A percentile compares a stretch with the other conserved stretches of the same genome.
These are phyloP conservation scores for Trypanosoma conorhini DNA, from an alignment of 208 protist genomes.

Conservation along the genomic window DNA sequence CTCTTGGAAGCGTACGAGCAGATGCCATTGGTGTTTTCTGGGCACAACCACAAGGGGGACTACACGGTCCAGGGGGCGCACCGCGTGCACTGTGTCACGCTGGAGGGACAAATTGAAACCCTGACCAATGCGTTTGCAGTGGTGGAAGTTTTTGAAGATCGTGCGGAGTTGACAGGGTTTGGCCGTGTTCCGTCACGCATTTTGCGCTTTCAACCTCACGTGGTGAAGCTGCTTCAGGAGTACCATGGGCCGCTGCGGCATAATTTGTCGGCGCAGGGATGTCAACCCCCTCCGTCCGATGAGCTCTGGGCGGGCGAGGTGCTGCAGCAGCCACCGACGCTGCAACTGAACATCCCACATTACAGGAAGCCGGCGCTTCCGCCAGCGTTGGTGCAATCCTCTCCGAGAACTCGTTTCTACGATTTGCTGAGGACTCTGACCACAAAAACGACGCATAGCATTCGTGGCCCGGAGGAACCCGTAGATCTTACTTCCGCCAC, in stretches of 20 bases:
- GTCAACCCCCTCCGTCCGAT: slow-evolving; percentile 17
- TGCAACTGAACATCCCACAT: slow-evolving; percentile 27
- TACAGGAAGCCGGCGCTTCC: slow-evolving; percentile 26
- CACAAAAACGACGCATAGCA: not conserved
- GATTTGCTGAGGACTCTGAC: not conserved
- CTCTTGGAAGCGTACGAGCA: slow-evolving; percentile 26
- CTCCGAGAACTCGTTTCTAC: slow-evolving; percentile 14
- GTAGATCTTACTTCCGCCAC: slow-evolving; percentile 31
- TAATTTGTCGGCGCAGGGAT: slow-evolving; percentile 17
- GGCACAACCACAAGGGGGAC: slow-evolving; percentile 37
- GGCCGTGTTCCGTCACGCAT: slow-evolving; percentile 33
- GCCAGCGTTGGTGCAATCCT: not conserved
- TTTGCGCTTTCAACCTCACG: slow-evolving; percentile 16
- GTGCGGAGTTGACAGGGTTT: slow-evolving; percentile 36
- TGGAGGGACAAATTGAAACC: slow-evolving; percentile 36
- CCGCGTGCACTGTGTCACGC: slow-evolving; percentile 27
- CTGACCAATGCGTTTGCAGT: slow-evolving; percentile 33
- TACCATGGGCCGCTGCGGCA: slow-evolving; percentile 16
- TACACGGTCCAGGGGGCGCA: slow-evolving; percentile 28
- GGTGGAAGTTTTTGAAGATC: slow-evolving; percentile 33
- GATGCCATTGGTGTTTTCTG: slow-evolving; percentile 32
- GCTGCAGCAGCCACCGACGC: slow-evolving; percentile 16
- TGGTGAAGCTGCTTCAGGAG: slow-evolving; percentile 6
- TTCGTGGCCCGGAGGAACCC: slow-evolving; percentile 12
- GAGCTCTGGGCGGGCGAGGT: slow-evolving; percentile 23